Conservation (phyloP, 441 rosid genomes). For the Hura crepitans region DNA sequence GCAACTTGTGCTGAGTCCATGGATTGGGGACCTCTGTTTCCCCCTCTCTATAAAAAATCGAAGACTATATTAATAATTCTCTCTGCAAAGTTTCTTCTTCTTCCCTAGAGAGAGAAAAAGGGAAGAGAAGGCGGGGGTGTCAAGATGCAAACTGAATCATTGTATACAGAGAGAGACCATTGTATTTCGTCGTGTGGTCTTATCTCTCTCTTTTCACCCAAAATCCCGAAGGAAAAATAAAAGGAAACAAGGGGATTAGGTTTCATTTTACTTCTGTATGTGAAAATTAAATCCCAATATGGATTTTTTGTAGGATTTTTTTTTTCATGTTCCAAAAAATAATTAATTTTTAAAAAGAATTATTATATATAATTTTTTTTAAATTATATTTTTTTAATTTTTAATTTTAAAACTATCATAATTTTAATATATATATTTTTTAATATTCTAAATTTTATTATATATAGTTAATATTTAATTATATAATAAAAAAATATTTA, state of each 20-base stretch:
- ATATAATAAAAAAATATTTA: no score
- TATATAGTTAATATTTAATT: no score
- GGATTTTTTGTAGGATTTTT: no score
- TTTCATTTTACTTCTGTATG: conserved; percentile 8
- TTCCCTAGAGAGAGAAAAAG: conserved; percentile 21
- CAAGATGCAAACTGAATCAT: conserved; percentile 19
- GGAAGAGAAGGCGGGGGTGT: conserved; percentile 13
- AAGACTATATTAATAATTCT: background rate
- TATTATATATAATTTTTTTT: no score
- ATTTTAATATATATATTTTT: no score
- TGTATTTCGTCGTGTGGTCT: background rate
- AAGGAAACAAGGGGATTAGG: background rate
- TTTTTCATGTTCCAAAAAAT: no score
- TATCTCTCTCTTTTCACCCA: conserved; percentile 1
- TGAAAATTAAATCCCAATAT: no score
- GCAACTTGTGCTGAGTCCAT: conserved; percentile 33
- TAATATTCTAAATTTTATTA: no score
- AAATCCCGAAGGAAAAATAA: background rate
- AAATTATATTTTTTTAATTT: no score
- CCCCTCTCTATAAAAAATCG: background rate
- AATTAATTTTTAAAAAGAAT: no score
- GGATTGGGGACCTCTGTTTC: conserved; percentile 13
- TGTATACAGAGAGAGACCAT: background rate
- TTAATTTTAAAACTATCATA: no score
- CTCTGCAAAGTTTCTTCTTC: conserved; percentile 15